Evolutionary conservation across 169 alveolate genomes (phyloP), one percentile per base, ranked within the genome.

Genomic region (Toxoplasma gondii): DNA sequence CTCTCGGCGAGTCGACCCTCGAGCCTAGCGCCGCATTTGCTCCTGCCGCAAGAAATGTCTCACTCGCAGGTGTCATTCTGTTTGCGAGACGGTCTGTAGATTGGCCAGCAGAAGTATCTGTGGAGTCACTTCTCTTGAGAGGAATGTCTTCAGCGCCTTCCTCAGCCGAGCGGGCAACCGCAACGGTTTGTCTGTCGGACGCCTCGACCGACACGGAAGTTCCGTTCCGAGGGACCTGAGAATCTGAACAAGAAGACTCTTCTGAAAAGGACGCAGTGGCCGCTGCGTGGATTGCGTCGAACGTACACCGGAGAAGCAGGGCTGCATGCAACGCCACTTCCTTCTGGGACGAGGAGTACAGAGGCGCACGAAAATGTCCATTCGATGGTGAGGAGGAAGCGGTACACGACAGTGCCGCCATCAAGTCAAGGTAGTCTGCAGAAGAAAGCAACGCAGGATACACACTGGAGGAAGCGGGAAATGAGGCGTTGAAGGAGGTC

Each of bases 351-450:
- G 86, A n/a, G 39, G 44, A n/a, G 39, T 17, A 31, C 44, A n/a
- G 39, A n/a, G 86, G 86, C 49, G 86, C 86, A 12, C 58, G 58
- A 49, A 49, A 12, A 49, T 4, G 86, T 78, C 86, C 86, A n/a
- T 17, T 17, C 17, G 45, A 0, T 78, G 22, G 27, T 10, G 43
- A 38, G 45, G 45, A 45, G 39, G 86, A 78, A 19, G 86, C 39
- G n/a, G 45, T 1, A n/a, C 86, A 16, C 49, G 86, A n/a, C 27
- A 78, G 86, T 17, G 86, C 86, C 49, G 39, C 45, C 44, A 78
- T 78, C 49, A 78, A 38, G 86, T 78, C 86, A 27, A 78, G 86
- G 43, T 36, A 78, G n/a, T 78, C 86, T 78, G 86, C 45, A 31
- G 86, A n/a, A 12, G n/a, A 38, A 45, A n/a, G 19, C 5, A 78